A percentile compares a stretch with the other conserved stretches of the same genome.
Evolutionary conservation across 371 early-diverging fungal genomes (phyloP).

Genomic region (Rhizopus microsporus): DNA sequence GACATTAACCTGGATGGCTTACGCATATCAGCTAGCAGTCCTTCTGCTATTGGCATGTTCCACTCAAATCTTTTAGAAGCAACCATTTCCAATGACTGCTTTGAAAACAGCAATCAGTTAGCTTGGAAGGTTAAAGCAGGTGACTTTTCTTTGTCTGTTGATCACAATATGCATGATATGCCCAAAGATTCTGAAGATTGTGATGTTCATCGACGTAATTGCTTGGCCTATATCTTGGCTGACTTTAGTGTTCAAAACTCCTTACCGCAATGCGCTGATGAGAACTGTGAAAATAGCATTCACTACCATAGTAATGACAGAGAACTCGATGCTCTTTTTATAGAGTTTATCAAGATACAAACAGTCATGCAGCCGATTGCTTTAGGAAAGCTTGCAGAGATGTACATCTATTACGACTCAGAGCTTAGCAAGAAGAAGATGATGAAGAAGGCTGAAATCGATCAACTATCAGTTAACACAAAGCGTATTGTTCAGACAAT

Average conservation of each 20-base stretch:
- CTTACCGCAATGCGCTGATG: conserved; percentile 6
- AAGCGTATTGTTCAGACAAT: conserved; percentile 63
- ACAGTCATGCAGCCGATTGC: conserved; percentile 81
- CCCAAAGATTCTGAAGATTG: conserved; percentile 6
- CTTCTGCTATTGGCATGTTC: conserved; percentile 65
- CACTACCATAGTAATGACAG: conserved; percentile 22
- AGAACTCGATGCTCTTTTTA: conserved; percentile 49
- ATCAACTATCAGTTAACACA: conserved; percentile 66
- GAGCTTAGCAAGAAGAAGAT: conserved; percentile 67
- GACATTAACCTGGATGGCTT: conserved; percentile 67
- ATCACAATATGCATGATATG: conserved; percentile 48
- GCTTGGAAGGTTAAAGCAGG: conserved; percentile 60
- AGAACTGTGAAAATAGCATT: conserved; percentile 9
- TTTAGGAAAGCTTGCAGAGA: conserved; percentile 67
- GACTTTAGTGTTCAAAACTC: conserved; percentile 68
- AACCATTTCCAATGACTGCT: conserved; percentile 49
- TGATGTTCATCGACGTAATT: conserved; percentile 44
- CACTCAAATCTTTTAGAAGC: conserved; percentile 69
- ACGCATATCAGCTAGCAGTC: conserved; percentile 67
- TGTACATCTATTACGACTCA: conserved; percentile 68
- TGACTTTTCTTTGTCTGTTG: conserved; percentile 61
- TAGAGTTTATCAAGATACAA: conserved; percentile 64
- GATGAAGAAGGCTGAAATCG: conserved; percentile 57
- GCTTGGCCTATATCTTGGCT: conserved; percentile 72
- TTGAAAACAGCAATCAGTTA: conserved; percentile 18